Percentiles rank a stretch among this genome's conserved stretches.
These are phyloP conservation scores for Populus hybrid DNA, from an alignment of 441 rosid genomes.

Conservation along the genomic window DNA sequence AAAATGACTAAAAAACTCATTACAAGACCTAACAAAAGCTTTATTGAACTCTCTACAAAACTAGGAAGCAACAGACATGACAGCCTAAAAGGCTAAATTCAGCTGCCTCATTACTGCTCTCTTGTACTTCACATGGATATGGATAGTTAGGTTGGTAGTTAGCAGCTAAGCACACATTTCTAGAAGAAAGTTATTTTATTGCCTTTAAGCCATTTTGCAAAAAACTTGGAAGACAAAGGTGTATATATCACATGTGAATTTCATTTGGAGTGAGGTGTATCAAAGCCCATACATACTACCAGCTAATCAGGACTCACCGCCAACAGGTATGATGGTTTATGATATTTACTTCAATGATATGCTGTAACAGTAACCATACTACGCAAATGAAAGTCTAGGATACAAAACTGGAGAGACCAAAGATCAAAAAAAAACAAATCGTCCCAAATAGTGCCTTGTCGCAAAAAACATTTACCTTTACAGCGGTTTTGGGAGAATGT, in stretches of 20 bases:
- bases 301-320: not conserved
- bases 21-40: not conserved
- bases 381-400: not conserved
- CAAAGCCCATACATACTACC: not conserved
- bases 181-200: not conserved
- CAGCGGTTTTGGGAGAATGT: not conserved
- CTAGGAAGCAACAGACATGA: not conserved
- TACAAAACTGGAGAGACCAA: not conserved
- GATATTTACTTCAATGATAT: not conserved
- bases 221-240: not conserved
- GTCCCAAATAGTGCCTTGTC: no score
- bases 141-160: not conserved
- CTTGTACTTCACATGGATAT: not conserved
- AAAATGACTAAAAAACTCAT: not conserved
- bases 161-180: not conserved
- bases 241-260: not conserved
- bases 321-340: not conserved
- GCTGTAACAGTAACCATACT: not conserved
- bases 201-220: not conserved
- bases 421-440: not conserved
- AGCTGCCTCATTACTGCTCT: not conserved
- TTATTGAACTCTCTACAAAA: not conserved
- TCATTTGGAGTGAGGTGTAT: not conserved
- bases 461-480: not conserved
- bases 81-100: not conserved